phyloP scores from a whole-genome alignment of 805 yeast genomes.

The Candida anglica region DNA sequence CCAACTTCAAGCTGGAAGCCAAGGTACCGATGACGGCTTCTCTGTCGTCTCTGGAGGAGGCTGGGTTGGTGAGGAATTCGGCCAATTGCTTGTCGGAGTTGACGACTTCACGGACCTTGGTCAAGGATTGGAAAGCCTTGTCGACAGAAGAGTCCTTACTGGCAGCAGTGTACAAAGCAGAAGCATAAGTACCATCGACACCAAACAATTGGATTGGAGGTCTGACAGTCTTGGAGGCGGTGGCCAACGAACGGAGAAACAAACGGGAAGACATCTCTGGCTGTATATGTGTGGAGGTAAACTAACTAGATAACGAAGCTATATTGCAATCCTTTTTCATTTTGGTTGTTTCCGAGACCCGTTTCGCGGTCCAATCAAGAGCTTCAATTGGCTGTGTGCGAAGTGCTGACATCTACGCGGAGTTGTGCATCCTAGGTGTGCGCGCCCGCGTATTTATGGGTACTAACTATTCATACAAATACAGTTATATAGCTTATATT shows the following conservation, averaged over 20 bases:
- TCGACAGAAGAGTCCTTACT: slow-evolving; percentile 76
- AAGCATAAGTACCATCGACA: slow-evolving; percentile 94
- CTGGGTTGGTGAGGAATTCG: slow-evolving; percentile 72
- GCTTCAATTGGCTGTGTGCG: no score
- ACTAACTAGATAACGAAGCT: not conserved
- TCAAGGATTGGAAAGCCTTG: slow-evolving; percentile 62
- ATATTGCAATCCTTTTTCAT: not conserved
- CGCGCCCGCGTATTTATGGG: no score
- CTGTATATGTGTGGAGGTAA: not conserved
- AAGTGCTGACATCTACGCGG: no score
- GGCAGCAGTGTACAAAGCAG: slow-evolving; percentile 90
- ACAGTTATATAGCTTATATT: no score
- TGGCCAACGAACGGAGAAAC: slow-evolving; percentile 68
- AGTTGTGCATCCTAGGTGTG: no score
- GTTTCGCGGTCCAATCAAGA: no score
- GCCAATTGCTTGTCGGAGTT: slow-evolving; percentile 60
- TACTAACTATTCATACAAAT: no score
- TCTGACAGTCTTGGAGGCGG: slow-evolving; percentile 61
- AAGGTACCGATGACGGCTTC: slow-evolving; percentile 61
- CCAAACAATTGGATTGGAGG: slow-evolving; percentile 95
- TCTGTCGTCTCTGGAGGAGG: slow-evolving; percentile 75
- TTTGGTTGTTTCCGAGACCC: slow-evolving; percentile 4
- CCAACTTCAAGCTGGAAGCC: slow-evolving; percentile 46
- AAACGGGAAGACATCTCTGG: slow-evolving; percentile 56
- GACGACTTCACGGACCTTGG: slow-evolving; percentile 51